phyloP scores from a whole-genome alignment of 1,284 basidiomycete genomes.

The Ceratobasidium sp. region DNA sequence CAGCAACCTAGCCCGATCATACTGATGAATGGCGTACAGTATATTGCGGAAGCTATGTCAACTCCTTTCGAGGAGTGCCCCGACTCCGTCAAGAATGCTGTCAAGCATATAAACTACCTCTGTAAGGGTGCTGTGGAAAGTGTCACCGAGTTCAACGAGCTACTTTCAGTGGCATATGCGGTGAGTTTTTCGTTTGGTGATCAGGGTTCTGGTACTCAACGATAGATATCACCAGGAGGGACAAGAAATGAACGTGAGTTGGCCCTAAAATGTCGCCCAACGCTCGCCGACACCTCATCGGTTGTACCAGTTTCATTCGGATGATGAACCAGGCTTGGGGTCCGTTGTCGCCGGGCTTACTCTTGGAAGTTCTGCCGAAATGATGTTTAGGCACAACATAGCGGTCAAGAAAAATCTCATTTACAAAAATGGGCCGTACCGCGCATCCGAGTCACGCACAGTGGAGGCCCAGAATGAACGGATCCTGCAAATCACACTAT shows the following conservation, averaged over 20 bases:
- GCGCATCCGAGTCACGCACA: conserved; percentile 18
- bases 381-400: conserved; percentile 36
- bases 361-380: conserved; percentile 34
- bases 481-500: conserved; percentile 34
- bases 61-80: conserved; percentile 41
- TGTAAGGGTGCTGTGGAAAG: conserved; percentile 18
- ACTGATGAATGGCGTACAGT: background rate
- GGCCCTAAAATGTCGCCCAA: background rate
- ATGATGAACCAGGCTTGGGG: conserved; percentile 39
- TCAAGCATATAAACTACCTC: conserved; percentile 17
- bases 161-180: conserved; percentile 42
- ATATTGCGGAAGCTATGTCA: conserved; percentile 35
- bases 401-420: conserved; percentile 33
- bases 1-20: background rate
- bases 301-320: conserved; percentile 38
- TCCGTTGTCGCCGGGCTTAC: conserved; percentile 35
- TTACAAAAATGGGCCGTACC: conserved; percentile 42
- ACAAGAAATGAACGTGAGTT: conserved; percentile 44
- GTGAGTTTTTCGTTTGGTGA: background rate
- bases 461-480: conserved; percentile 29
- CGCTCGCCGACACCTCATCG: background rate
- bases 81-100: conserved; percentile 12
- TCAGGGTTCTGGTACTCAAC: too few species aligned
- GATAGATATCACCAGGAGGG: conserved; percentile 19
- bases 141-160: conserved; percentile 21